Conservation (phyloP, 2,329 filamentous ascomycete species). For the Acrodontium crateriforme region DNA sequence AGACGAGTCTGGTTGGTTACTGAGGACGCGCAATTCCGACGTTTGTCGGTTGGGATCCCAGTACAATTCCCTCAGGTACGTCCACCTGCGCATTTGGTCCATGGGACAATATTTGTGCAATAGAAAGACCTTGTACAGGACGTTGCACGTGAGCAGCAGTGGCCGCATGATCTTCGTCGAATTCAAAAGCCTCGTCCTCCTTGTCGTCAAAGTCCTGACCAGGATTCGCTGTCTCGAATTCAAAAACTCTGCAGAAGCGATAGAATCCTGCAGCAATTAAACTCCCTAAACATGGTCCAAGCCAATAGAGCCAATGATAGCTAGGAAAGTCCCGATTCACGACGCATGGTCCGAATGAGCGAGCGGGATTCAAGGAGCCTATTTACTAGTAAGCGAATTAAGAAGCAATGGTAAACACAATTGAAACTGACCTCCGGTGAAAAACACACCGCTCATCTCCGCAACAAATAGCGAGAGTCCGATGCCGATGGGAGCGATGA, state of each 20-base stretch:
- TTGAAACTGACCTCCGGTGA: constrained; percentile 26
- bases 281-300: constrained; percentile 15
- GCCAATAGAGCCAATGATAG: constrained; percentile 22
- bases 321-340: constrained; percentile 15
- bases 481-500: constrained; percentile 26
- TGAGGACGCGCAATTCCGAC: too few species aligned
- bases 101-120: too few species aligned
- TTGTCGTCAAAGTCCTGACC: constrained; percentile 14
- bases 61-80: too few species aligned
- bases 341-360: constrained; percentile 21
- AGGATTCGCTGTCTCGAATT: constrained; percentile 20
- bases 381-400: neutral
- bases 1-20: too few species aligned
- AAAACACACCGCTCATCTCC: constrained; percentile 19
- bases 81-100: too few species aligned
- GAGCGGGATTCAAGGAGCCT: constrained; percentile 23
- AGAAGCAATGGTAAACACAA: constrained; percentile 1
- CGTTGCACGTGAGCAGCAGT: constrained; percentile 16
- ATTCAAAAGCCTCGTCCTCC: constrained; percentile 11
- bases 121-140: too few species aligned
- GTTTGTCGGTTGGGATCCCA: too few species aligned
- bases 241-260: constrained; percentile 17
- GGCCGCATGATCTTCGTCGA: constrained; percentile 24
- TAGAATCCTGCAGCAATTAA: constrained; percentile 18
- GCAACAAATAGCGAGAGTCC: constrained; percentile 24